Base-by-base conservation (phyloP, 2,329 filamentous ascomycete genomes). In the Chrysosporium queenslandicum region DNA sequence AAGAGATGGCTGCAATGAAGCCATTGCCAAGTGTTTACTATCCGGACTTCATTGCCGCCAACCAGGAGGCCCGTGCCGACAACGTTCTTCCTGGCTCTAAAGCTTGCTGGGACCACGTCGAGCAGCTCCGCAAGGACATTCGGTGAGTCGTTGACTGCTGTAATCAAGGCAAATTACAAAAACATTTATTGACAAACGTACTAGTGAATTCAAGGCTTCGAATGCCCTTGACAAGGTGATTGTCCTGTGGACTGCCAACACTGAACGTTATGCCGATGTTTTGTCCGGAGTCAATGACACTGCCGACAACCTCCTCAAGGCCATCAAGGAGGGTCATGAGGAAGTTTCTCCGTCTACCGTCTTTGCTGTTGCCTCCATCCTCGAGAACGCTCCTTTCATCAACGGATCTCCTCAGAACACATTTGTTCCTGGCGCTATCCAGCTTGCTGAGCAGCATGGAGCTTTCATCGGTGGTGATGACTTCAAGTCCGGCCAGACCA, bases 401-500 rank as follows among this genome's bases (percentile, higher is more conserved):
- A 98, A 98, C 72, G 92, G 92, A 54, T 98, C 92, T 58, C 92
- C 92, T 30, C 92, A 98, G 73, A 98, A 98, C 79, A 98, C 92
- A 40, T 97, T 98, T 64, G 91, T 98, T 18, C 91, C 91, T 7
- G 92, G 92, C 64, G 87, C 85, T 55, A 83, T 97, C 60, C 78
- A 91, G 66, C 82, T 98, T 54, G 92, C 92, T 20, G 87, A 94
- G 76, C 78, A 85, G 71, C 83, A 94, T 71, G 78, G 80, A 53
- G 82, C 90, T 57, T 98, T 94, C 76, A 89, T 98, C 64, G 92
- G 92, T 54, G 92, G 92, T 59, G 92, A 98, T 64, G 92, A 98
- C 75, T 98, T 98, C 84, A 98, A 98, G 77, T 97, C 92, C 57
- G 92, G 92, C 58, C 92, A 98, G 78, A 98, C 92, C 69, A 98